Percentiles rank a stretch among this genome's conserved stretches.
phyloP scores from a whole-genome alignment of 2,329 filamentous ascomycete genomes.

The Aureobasidium lini region DNA sequence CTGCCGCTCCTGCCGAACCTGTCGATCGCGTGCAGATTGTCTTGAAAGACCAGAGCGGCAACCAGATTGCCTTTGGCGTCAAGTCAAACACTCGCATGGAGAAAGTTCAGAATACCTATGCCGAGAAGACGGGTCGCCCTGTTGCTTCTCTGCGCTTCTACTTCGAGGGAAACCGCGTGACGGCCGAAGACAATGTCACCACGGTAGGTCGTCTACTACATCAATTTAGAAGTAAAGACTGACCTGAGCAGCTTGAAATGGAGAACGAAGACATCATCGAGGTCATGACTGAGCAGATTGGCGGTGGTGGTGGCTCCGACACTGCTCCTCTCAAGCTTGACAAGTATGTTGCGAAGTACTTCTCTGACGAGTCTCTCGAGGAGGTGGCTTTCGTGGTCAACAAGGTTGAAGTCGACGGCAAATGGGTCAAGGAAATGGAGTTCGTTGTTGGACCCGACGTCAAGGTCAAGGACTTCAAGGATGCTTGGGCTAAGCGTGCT shows the following conservation, averaged over 20 bases:
- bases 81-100: conserved; percentile 7
- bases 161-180: neutral
- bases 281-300: conserved; percentile 11
- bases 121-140: neutral
- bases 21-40: neutral
- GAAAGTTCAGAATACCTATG: conserved; percentile 4
- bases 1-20: neutral
- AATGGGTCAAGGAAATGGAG: neutral
- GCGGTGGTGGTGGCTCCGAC: neutral
- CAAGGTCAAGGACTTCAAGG: neutral
- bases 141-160: neutral
- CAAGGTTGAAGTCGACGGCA: neutral
- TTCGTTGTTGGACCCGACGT: neutral
- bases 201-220: neutral
- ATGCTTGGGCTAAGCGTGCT: neutral
- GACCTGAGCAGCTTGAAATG: neutral
- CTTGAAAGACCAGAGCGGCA: conserved; percentile 2
- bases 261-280: conserved; percentile 10
- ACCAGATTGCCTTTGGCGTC: neutral
- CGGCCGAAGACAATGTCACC: neutral
- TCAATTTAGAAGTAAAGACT: neutral
- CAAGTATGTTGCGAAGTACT: neutral
- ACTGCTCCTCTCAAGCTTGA: neutral
- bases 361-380: neutral
- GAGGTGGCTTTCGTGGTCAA: neutral